Base-by-base conservation (phyloP, 169 alveolate genomes). In the Cytauxzoon felis region DNA sequence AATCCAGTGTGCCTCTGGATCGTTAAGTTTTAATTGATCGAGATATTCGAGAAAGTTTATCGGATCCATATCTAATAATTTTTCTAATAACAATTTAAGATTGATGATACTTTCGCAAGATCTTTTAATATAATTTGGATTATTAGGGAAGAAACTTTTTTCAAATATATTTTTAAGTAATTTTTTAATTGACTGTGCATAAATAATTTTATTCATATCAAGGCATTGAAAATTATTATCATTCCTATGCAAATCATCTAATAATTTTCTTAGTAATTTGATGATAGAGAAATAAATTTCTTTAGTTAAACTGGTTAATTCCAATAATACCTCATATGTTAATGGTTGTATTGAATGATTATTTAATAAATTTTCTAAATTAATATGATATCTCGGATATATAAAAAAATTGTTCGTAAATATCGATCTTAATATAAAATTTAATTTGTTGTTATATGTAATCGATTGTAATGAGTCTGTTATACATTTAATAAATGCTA, bases 401-500 rank as follows among this genome's bases (percentile, higher is more conserved):
- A 76, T 47, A 41, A 52, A 47, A 40, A 66, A 62, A 21, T 73
- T 66, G 23, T 19, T 40, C 40, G 78, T 73, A 49, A 73, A 73
- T 27, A 63, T 23, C 52, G 71, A 59, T 43, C 64, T 73, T 16
- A 73, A 54, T 23, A 18, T 16, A 42, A 62, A 73, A 51, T 29
- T 73, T 47, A 73, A 48, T 19, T 63, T 73, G 13, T 58, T 43
- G n/a, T 23, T 30, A 4, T 48, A 58, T 21, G 64, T 62, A 56
- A 76, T 26, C n/a, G 60, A 16, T 9, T 6, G 34, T 49, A 57
- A 68, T 41, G 34, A 51, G 59, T 76, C 73, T 4, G 80, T 48
- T 5, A 76, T 41, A 21, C 81, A 80, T 59, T 76, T 76, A 64
- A 76, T 42, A 61, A 76, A 76, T 6, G 80, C 86, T 41, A 76